Evolutionary conservation across 768 basidiomycete species (phyloP), one percentile per base, ranked within the genome.

Genomic region (Galerina sulciceps): DNA sequence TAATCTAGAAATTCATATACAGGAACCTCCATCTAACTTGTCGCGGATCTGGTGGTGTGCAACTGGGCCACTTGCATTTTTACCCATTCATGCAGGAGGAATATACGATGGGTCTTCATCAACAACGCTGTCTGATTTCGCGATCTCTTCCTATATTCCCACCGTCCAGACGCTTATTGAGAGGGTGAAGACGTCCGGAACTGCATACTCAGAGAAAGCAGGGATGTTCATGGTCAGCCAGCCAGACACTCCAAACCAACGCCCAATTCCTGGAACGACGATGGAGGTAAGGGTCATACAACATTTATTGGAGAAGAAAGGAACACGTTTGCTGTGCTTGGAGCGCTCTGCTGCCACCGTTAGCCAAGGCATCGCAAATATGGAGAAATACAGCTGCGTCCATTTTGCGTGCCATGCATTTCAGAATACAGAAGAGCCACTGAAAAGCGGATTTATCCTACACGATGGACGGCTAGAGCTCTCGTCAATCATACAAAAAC

Each of bases 401-500:
- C 76, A 80, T 57, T 57, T 78, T 8, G 72, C 77, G 1, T 76
- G 75, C 47, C 73, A 73, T 4, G 72, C 60, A 2, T 56, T 58
- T 14, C 68, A 76, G 23, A 65, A 81, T 45, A 3, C 57, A 0
- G 2, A 14, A 3, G 58, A 64, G 6, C 70, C 75, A 10, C 53
- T 67, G 6, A 57, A 73, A 58, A 68, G 63, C 43, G 62, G 57
- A 2, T 65, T 68, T n/a, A 48, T 55, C 22, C 61, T 71, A 2
- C 60, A 69, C 42, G 62, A 65, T 22, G 62, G 64, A 1, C 43
- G 43, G 20, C 52, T 69, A 26, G 63, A 63, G 57, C 14, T 66
- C 4, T 26, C 20, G 0, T 42, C 34, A 8, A 55, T 66, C 14
- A 53, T 66, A 4, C 37, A 42, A 26, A 17, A 48, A 26, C 36